phyloP scores from a whole-genome alignment of 495 filamentous ascomycete species.

The Penicilliopsis zonata region DNA sequence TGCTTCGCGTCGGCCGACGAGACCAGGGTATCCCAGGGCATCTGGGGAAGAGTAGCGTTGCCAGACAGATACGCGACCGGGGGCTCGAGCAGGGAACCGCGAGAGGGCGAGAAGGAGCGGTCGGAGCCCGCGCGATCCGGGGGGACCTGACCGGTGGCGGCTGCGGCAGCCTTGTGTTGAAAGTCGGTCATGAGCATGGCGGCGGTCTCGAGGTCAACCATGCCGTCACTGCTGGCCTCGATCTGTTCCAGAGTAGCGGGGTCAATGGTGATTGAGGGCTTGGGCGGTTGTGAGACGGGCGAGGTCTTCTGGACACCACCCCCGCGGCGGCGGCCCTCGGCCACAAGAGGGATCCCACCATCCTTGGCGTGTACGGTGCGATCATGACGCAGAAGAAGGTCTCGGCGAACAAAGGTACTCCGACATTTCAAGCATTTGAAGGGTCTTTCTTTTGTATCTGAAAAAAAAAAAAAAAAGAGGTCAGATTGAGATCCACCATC shows the following conservation, averaged over 20 bases:
- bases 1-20: constrained; percentile 55
- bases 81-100: constrained; percentile 53
- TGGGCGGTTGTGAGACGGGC: constrained; percentile 39
- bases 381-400: constrained; percentile 92
- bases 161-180: constrained; percentile 88
- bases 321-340: constrained; percentile 82
- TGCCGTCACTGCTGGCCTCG: constrained; percentile 85
- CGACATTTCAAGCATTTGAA: constrained; percentile 98
- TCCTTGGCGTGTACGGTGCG: constrained; percentile 98
- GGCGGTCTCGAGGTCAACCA: constrained; percentile 95
- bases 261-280: constrained; percentile 75
- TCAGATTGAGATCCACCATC: not conserved
- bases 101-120: constrained; percentile 61
- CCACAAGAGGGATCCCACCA: constrained; percentile 88
- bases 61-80: constrained; percentile 62
- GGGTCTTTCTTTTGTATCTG: constrained; percentile 96
- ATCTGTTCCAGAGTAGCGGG: constrained; percentile 86
- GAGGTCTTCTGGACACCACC: constrained; percentile 48
- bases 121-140: constrained; percentile 61
- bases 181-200: constrained; percentile 99
- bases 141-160: constrained; percentile 60
- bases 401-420: constrained; percentile 95
- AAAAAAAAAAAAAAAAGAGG: not conserved
- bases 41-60: constrained; percentile 70
- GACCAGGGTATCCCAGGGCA: constrained; percentile 82